A percentile compares a stretch with the other conserved stretches of the same genome.
Conservation (phyloP, 78 protist species). For the Emiliania huxleyi region DNA sequence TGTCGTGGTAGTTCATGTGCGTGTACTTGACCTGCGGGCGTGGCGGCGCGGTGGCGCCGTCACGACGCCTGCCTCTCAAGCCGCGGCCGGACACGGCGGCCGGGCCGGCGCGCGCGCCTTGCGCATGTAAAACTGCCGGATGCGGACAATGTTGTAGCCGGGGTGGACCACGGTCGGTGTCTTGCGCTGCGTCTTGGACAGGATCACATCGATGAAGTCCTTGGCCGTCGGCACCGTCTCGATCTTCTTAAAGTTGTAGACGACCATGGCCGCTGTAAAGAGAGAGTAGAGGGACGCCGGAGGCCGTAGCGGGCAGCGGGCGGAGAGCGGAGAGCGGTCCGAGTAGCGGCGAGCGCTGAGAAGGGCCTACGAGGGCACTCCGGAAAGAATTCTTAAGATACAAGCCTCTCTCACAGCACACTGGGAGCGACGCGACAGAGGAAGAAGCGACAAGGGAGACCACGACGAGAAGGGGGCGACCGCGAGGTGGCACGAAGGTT, state of each 20-base stretch:
- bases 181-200: slow-evolving; percentile 93
- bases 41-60: background rate
- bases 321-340: no score
- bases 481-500: no score
- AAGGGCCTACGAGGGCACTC: no score
- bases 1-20: slow-evolving; percentile 85
- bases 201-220: slow-evolving; percentile 95
- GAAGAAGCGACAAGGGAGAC: no score
- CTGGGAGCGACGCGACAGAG: no score
- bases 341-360: no score
- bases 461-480: no score
- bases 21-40: slow-evolving; percentile 81
- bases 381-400: no score
- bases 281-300: no score
- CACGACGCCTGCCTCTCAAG: background rate
- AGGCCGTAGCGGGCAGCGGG: no score
- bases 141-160: slow-evolving; percentile 79
- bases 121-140: slow-evolving; percentile 90
- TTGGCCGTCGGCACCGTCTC: slow-evolving; percentile 89
- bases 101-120: slow-evolving; percentile 51
- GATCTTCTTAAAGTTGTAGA: slow-evolving; percentile 92
- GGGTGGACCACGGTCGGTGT: slow-evolving; percentile 98
- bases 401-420: no score
- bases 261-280: no score
- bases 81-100: background rate